Conservation (phyloP, 176 grass and related monocot genomes). For the Juncus inflexus region DNA sequence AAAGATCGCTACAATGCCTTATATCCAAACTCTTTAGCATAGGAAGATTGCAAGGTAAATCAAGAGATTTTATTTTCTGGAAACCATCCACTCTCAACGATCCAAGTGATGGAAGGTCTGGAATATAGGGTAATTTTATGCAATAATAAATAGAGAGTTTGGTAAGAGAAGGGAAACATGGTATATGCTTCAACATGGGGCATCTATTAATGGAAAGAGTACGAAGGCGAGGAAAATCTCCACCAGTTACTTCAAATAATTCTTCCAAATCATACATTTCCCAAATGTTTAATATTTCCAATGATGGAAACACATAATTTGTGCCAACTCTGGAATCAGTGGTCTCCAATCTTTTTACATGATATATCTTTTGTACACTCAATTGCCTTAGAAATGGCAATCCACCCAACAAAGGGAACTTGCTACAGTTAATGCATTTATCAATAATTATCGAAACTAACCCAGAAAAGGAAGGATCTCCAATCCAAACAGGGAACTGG, state of each 20-base stretch:
- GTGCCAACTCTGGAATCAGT: too few species aligned
- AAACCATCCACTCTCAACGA: slow-evolving; percentile 26
- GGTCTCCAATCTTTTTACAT: too few species aligned
- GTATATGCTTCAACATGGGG: slow-evolving; percentile 17
- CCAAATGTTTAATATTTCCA: slow-evolving; percentile 26
- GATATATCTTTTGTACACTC: too few species aligned
- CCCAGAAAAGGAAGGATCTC: neutral
- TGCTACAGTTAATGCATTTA: neutral
- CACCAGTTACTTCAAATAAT: slow-evolving; percentile 17
- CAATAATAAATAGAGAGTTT: slow-evolving; percentile 22
- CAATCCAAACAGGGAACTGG: slow-evolving; percentile 29
- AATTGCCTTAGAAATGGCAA: slow-evolving; percentile 18
- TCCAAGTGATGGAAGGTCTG: slow-evolving; percentile 17
- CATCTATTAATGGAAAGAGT: slow-evolving; percentile 15
- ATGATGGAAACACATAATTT: slow-evolving; percentile 13
- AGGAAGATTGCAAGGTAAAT: slow-evolving; percentile 9
- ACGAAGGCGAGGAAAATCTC: slow-evolving; percentile 26
- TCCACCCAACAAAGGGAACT: slow-evolving; percentile 27
- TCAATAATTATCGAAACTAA: slow-evolving; percentile 24
- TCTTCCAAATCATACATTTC: slow-evolving; percentile 31
- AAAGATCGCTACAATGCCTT: slow-evolving; percentile 23
- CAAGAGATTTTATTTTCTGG: slow-evolving; percentile 19
- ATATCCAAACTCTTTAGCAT: slow-evolving; percentile 32
- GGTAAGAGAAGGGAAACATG: slow-evolving; percentile 5
- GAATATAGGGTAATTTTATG: slow-evolving; percentile 19